Conservation (phyloP, 1,284 basidiomycete genomes). For the Malassezia yamatoensis region DNA sequence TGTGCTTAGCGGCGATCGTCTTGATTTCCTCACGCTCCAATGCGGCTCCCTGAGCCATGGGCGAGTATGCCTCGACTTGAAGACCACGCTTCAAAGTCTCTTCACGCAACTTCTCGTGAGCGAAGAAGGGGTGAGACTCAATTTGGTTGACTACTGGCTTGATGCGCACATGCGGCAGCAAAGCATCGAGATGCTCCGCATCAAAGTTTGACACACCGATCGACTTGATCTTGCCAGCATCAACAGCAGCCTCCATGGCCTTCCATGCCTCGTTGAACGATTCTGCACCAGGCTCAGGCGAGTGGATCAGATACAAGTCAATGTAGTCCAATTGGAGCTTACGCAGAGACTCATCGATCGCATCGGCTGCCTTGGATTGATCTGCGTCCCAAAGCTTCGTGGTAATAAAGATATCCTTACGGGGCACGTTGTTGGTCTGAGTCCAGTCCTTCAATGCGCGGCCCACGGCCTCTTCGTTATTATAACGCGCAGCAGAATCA, state of each 20-base stretch:
- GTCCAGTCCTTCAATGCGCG: constrained; percentile 42
- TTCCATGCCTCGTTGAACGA: constrained; percentile 43
- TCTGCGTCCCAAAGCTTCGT: constrained; percentile 46
- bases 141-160: constrained; percentile 47
- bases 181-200: constrained; percentile 43
- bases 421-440: constrained; percentile 33
- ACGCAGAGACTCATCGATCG: constrained; percentile 45
- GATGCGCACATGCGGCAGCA: constrained; percentile 40
- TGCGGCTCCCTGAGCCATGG: constrained; percentile 45
- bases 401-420: constrained; percentile 48
- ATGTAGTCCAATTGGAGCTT: constrained; percentile 44
- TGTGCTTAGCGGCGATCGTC: constrained; percentile 43
- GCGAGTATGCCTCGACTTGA: constrained; percentile 45
- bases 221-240: constrained; percentile 43
- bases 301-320: constrained; percentile 46
- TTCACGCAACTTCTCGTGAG: constrained; percentile 43
- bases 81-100: constrained; percentile 40
- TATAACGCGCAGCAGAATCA: constrained; percentile 43
- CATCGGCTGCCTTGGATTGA: constrained; percentile 40
- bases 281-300: constrained; percentile 39
- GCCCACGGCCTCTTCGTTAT: constrained; percentile 47
- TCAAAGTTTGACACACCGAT: constrained; percentile 48
- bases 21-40: constrained; percentile 42
- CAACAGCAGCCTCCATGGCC: constrained; percentile 44
- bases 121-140: constrained; percentile 47